Evolutionary conservation across 768 basidiomycete species (phyloP), one percentile per base, ranked within the genome.

Genomic region (Termitomyces heimii): DNA sequence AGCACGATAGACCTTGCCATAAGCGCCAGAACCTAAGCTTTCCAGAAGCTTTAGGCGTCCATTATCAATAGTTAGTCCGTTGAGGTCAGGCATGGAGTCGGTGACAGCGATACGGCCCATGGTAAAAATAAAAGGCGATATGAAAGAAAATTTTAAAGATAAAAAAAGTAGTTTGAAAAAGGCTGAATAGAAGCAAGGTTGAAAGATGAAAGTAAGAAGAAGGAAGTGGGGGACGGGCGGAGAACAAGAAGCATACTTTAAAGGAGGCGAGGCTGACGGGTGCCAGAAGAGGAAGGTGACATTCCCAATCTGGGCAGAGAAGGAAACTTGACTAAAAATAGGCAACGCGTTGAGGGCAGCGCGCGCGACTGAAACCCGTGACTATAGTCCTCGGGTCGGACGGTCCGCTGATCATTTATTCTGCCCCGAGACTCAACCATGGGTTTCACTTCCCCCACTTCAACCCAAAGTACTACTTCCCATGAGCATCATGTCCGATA

Each of bases 1-100:
- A 29, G 88, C 90, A 53, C 81, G 78, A 71, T 92, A 92, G 62
- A 93, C 89, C 47, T 83, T 80, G 57, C 89, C 88, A 57, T 88
- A 91, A 10, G 87, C 83, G 22, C 92, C 92, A 48, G 82, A 75
- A 51, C 89, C 92, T 55, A 94, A 76, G 53, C 77, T 75, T 58
- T 82, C 77, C 58, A 81, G 67, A 61, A 94, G 77, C 62, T 77
- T 75, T 65, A 88, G 79, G 57, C 80, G 82, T 60, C 82, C 83
- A 59, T 78, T 72, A 70, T 83, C 81, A 64, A 92, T 75, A 53
- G 67, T 62, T 50, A 69, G 66, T 53, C 80, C 81, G 46, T 77
- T 71, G 63, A 84, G 78, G 61, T 83, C 73, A 59, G 81, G 82
- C 65, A 81, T 72, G 35, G 68, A 64, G 39, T 78, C 73, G 31